Conservation (phyloP, 2,329 filamentous ascomycete species). For the Epichloe amarillans region DNA sequence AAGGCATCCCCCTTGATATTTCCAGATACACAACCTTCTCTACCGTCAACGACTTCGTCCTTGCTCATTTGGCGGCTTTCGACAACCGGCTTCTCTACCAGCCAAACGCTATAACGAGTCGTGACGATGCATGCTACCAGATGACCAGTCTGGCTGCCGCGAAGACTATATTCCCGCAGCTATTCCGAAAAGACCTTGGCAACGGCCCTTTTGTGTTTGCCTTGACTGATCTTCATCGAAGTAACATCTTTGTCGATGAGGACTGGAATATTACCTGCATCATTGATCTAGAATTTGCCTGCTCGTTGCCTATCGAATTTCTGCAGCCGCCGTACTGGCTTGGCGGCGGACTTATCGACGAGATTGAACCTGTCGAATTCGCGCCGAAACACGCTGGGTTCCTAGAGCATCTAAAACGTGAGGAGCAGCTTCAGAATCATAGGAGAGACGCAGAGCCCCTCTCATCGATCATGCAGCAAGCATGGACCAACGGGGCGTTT, state of each 20-base stretch:
- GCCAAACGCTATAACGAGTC: background rate
- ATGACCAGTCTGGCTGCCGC: background rate
- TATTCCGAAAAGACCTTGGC: constrained; percentile 11
- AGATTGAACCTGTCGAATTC: background rate
- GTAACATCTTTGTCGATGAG: constrained; percentile 22
- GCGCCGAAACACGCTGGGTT: background rate
- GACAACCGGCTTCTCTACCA: background rate
- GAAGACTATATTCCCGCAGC: background rate
- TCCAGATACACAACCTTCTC: background rate
- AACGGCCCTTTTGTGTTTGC: constrained; percentile 16
- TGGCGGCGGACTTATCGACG: constrained; percentile 18
- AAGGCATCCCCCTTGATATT: background rate
- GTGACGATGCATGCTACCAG: background rate
- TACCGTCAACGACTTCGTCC: background rate
- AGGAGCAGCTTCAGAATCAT: background rate
- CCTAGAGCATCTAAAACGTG: background rate
- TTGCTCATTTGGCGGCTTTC: background rate
- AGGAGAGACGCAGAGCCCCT: background rate
- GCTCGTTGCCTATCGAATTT: constrained; percentile 16
- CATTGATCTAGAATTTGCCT: constrained; percentile 21
- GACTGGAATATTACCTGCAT: constrained; percentile 20
- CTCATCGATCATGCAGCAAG: background rate
- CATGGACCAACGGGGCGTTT: background rate
- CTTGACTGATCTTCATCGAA: constrained; percentile 19
- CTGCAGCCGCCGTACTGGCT: constrained; percentile 8